Base-by-base conservation (phyloP, 2,329 filamentous ascomycete species). In the Rhynchosporium secalis region DNA sequence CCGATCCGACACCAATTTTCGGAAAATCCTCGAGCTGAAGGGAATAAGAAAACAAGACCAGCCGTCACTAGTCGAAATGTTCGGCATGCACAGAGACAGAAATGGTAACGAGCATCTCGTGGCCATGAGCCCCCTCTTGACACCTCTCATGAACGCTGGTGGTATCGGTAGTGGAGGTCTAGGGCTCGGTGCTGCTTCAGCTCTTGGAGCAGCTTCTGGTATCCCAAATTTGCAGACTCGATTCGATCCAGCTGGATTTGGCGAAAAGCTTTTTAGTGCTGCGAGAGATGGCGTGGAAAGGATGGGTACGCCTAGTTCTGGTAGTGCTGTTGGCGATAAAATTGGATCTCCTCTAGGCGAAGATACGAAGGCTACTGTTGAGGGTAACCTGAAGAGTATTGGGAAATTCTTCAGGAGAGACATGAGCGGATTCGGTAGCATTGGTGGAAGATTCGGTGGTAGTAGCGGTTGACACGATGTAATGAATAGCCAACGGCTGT, bases 321-420 rank as follows among this genome's bases (percentile, higher is more conserved):
- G 68, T 12, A 55, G 41, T 29, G 49, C 58, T 47, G 61, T 56
- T 47, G 66, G 63, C 38, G 70, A 70, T 5, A 64, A 66, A 38
- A 64, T 69, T 6, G 65, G 64, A 5, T 70, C 69, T 63, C 71
- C 72, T 26, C 46, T 72, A 48, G 68, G 68, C 77, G 79, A 72
- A 43, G 77, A 80, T 60, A 81, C 85, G 60, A 86, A 88, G 71
- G 85, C 84, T 7, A 91, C 89, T 58, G 84, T 97, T 67, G 96
- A 97, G 74, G 93, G 96, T 76, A 97, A 97, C 76, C 75, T 98
- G 76, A 93, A 92, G 78, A 96, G 92, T 75, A 91, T 99, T 77
- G 94, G 94, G 29, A 97, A 96, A 77, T 97, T 98, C 78, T 98
- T 98, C 79, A 87, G 89, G 66, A 81, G 94, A 66, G 94, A 97